Evolutionary conservation across 805 yeast genomes (phyloP), one percentile per base, ranked within the genome.

Genomic region (Candida golubevii): DNA sequence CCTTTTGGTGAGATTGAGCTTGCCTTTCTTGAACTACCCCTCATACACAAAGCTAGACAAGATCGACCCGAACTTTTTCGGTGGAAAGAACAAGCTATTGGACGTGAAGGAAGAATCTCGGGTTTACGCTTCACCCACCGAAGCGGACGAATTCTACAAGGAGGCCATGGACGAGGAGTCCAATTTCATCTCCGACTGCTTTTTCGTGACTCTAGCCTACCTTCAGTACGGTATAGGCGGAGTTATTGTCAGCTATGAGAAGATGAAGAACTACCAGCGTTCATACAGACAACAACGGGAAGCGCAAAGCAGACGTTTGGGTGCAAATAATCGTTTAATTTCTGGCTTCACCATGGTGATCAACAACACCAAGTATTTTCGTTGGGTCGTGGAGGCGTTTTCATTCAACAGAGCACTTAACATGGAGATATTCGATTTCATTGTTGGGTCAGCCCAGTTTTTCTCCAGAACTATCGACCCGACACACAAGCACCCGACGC

Each of bases 171-270:
- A 69, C 10, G 58, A 62, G n/a, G 63, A 48, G 61, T 75, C 67
- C 33, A 91, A 93, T 57, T 93, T 93, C 61, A 88, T 93, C n/a
- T 82, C 96, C 8, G 93, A 91, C 53, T 84, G 95, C 56, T 93
- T 89, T 63, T 93, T 75, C 57, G 61, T 93, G 44, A 80, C 90
- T 6, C 70, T 85, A 41, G 81, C 95, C 0, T 89, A 84, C 60
- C 64, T 88, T 39, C 90, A 91, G 53, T 93, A 85, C 65, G 99
- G 98, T 35, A 69, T 88, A 35, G 95, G 95, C 23, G 98, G 97
- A 39, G 66, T 85, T 0, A 65, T 77, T 45, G 73, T 79, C 36
- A 62, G 61, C 37, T 78, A 80, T 47, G 80, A 78, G 36, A 78
- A 83, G 46, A 57, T 82, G 29, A 71, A 71, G 49, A 69, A 71